Base-by-base conservation (phyloP, 2,329 filamentous ascomycete genomes). In the Dryadomyces quercivorus region DNA sequence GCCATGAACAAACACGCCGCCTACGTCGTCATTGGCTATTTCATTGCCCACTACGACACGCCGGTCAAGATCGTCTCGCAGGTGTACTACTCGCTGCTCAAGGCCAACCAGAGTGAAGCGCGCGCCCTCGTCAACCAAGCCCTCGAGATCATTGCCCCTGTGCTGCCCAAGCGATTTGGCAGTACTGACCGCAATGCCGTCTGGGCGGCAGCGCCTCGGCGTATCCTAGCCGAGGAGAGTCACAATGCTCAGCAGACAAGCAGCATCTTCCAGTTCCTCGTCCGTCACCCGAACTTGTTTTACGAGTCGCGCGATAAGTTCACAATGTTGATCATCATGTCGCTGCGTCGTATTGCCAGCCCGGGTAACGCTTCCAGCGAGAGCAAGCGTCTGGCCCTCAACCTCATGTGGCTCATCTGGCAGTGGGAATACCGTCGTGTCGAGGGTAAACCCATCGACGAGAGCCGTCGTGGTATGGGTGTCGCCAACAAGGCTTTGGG, bases 1-100 rank as follows among this genome's bases (percentile, higher is more conserved):
- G 88, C 95, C 55, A 95, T 98, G 73, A 98, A 97, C 74, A 98
- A 98, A 69, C 93, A 97, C 67, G 93, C 92, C 0, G 91, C 93
- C 2, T 98, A 98, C 63, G 92, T 96, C 5, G 82, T 98, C 6
- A 94, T 98, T 58, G 90, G 88, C 2, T 98, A 96, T 69, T 98
- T 98, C 72, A 96, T 98, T 62, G 88, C 89, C 0, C 87, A 94
- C 59, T 98, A 95, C 65, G 94, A 98, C 62, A 97, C 93, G 0
- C 94, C 93, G 0, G 79, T 88, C 13, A 98, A 97, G 76, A 97
- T 98, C 55, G 90, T 93, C 3, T 86, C 87, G 20, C 92, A 97
- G 67, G 91, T 98, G 21, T 98, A 98, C 65, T 84, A 93, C 59
- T 90, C 90, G 2, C 76, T 98, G 16, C 72, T 98, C 22, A 87